phyloP scores from a whole-genome alignment of 2,329 filamentous ascomycete genomes.

The Incumbomyces lentus region DNA sequence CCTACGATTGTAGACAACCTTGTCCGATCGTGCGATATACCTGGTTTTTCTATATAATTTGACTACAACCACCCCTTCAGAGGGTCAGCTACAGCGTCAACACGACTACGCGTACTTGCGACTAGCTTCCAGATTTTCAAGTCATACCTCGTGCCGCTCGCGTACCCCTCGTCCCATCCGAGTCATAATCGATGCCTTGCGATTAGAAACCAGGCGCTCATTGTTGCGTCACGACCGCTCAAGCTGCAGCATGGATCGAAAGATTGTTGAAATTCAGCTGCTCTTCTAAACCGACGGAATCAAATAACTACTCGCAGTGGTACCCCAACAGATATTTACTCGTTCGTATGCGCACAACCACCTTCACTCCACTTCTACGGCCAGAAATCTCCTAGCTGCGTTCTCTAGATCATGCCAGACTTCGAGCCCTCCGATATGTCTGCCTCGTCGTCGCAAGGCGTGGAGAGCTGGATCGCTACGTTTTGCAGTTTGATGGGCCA shows the following conservation, averaged over 20 bases:
- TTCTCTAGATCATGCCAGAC: constrained; percentile 8
- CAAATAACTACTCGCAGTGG: background rate
- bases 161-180: background rate
- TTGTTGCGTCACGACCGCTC: background rate
- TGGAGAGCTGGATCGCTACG: constrained; percentile 94
- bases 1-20: too few relatives aligned
- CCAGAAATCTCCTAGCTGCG: constrained; percentile 22
- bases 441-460: constrained; percentile 43
- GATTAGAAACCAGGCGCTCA: background rate
- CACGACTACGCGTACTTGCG: too few relatives aligned
- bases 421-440: constrained; percentile 37
- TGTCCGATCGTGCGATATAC: too few relatives aligned
- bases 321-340: background rate
- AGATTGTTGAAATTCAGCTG: background rate
- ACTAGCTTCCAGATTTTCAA: too few relatives aligned
- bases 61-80: too few relatives aligned
- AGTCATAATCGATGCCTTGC: background rate
- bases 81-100: too few relatives aligned
- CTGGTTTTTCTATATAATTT: too few relatives aligned
- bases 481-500: constrained; percentile 94
- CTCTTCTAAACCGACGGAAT: background rate
- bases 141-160: too few relatives aligned
- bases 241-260: constrained; percentile 4
- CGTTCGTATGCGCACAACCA: constrained; percentile 9
- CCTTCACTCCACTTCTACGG: constrained; percentile 24